These are phyloP conservation scores for Entonaema liquescens DNA, from an alignment of 495 filamentous ascomycete genomes.

Conservation along the genomic window DNA sequence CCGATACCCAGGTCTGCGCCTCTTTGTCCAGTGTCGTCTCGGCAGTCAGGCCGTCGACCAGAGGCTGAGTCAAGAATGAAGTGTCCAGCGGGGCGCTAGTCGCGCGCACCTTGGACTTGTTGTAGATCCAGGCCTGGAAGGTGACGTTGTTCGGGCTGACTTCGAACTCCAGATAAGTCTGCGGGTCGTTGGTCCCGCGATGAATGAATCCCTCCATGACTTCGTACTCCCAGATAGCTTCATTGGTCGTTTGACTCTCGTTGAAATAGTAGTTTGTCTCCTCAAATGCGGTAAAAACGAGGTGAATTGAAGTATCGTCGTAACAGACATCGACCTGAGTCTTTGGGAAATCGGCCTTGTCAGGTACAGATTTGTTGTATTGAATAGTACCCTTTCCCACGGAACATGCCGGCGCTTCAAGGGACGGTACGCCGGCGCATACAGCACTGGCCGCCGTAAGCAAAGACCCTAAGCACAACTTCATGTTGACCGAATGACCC, in stretches of 20 bases:
- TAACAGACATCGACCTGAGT: constrained; percentile 49
- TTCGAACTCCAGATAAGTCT: constrained; percentile 49
- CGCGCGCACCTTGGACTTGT: constrained; percentile 47
- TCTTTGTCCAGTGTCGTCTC: constrained; percentile 42
- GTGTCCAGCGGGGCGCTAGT: constrained; percentile 37
- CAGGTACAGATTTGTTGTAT: constrained; percentile 45
- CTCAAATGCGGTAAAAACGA: constrained; percentile 44
- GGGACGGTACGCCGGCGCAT: constrained; percentile 29
- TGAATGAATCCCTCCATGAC: constrained; percentile 50
- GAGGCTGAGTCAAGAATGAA: constrained; percentile 34
- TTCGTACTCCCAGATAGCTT: constrained; percentile 47
- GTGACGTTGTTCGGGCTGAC: constrained; percentile 50
- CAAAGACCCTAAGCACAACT: constrained; percentile 11
- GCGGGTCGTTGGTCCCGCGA: constrained; percentile 46
- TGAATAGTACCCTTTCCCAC: constrained; percentile 38
- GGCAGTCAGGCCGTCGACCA: constrained; percentile 42
- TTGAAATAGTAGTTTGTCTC: constrained; percentile 50
- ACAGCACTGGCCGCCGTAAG: constrained; percentile 16
- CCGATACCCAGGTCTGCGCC: constrained; percentile 41
- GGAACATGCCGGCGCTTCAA: constrained; percentile 43
- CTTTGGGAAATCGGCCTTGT: constrained; percentile 37
- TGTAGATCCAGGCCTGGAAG: constrained; percentile 51
- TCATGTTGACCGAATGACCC: constrained; percentile 17
- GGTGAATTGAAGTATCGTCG: constrained; percentile 41
- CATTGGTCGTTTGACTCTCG: constrained; percentile 43